These are phyloP conservation scores for Kondoa malvinella DNA, from an alignment of 768 basidiomycete species.

Conservation along the genomic window DNA sequence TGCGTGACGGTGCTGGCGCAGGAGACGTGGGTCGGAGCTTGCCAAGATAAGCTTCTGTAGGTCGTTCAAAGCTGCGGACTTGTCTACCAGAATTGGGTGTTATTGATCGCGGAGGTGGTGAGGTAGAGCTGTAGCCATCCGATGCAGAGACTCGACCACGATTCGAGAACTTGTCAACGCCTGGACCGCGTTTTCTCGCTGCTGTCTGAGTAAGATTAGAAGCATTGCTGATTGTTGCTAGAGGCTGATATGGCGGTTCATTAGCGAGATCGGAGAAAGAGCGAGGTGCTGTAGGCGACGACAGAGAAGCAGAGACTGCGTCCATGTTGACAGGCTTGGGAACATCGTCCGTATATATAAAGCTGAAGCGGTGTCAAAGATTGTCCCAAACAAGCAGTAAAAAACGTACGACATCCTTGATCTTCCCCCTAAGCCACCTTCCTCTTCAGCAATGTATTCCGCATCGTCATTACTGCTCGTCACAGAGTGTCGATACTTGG, in stretches of 20 bases:
- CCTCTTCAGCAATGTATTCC: background rate
- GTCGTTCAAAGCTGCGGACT: background rate
- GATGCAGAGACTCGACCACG: constrained; percentile 14
- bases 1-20: background rate
- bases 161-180: constrained; percentile 19
- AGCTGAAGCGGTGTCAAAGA: constrained; percentile 5
- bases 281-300: constrained; percentile 1
- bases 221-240: background rate
- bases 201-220: constrained; percentile 11
- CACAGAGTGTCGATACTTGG: background rate
- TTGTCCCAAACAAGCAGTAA: background rate
- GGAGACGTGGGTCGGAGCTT: background rate
- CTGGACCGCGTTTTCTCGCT: constrained; percentile 5
- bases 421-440: constrained; percentile 4
- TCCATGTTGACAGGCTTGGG: constrained; percentile 14
- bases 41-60: constrained; percentile 3
- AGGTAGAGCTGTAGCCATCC: background rate
- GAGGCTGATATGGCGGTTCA: background rate
- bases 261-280: background rate
- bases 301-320: background rate
- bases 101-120: background rate
- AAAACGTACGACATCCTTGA: constrained; percentile 23
- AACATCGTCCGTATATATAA: constrained; percentile 24
- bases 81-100: background rate
- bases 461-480: constrained; percentile 5